Evolutionary conservation across 2,329 filamentous ascomycete species (phyloP), one percentile per base, ranked within the genome.

Genomic region (Fusarium bactridioides): DNA sequence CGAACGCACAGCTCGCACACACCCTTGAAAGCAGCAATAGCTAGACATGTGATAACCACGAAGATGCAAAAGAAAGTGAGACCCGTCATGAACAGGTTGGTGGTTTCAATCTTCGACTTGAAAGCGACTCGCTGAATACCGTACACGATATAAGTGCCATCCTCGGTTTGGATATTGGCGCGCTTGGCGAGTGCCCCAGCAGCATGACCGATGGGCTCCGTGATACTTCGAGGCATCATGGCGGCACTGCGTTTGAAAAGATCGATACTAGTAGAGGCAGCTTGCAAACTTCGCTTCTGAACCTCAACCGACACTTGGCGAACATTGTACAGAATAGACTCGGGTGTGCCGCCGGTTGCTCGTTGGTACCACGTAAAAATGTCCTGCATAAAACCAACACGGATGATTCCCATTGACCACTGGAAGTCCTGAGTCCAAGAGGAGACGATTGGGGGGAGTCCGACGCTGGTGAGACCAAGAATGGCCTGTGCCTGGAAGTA

Each of bases 391-490:
- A 97, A 98, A n/a, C 86, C 86, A 45, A 98, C 87, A 57, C 89
- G 89, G 77, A 98, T 97, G 77, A 98, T 94, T 76, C 95, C 95
- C 94, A 98, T 96, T 78, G 92, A 97, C 95, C 95, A 98, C 80
- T 97, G 93, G 84, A 98, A 98, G 83, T 98, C 95, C 83, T 98
- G 95, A 4, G 95, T 97, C 95, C 95, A 98, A 0, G 95, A 89
- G 78, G 93, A 88, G 60, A 97, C 95, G 69, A 97, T 93, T 1
- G 95, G 95, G 15, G 95, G 95, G 60, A 97, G 88, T 50, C 87
- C 86, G 19, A 98, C 92, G 25, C 92, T 89, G 60, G 92, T 93
- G 82, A 98, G 91, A 72, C 95, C 95, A 77, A 97, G 87, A 82
- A 98, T 94, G 31, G 95, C 95, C 82, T 97, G 95, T 9, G 94